These are phyloP conservation scores for Remersonia thermophila DNA, from an alignment of 2,329 filamentous ascomycete genomes.

Conservation along the genomic window DNA sequence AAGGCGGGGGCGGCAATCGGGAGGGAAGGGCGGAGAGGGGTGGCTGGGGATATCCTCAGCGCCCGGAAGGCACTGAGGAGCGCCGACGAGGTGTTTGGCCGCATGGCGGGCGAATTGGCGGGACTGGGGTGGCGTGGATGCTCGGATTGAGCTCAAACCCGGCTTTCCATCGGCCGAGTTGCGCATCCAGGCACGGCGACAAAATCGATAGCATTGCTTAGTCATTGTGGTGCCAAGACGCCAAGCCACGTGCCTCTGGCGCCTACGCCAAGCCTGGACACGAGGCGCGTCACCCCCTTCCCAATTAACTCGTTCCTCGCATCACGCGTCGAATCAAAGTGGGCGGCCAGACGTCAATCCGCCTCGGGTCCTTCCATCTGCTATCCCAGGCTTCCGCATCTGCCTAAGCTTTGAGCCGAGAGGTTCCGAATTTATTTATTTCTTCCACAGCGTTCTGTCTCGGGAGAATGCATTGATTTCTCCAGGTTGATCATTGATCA, in stretches of 20 bases:
- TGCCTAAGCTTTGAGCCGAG: constrained; percentile 5
- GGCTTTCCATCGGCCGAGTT: too few species aligned
- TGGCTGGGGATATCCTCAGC: constrained; percentile 32
- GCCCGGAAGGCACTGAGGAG: constrained; percentile 40
- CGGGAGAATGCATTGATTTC: too few species aligned
- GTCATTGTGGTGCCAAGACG: neutral
- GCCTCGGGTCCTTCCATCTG: too few species aligned
- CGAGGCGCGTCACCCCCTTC: constrained; percentile 12
- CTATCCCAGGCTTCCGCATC: constrained; percentile 13
- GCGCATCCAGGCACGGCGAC: constrained; percentile 1
- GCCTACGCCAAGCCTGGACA: neutral
- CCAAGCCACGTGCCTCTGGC: neutral
- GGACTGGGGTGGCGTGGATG: constrained; percentile 4
- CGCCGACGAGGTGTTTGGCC: constrained; percentile 28
- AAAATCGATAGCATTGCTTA: neutral
- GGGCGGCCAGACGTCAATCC: constrained; percentile 2
- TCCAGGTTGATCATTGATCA: too few species aligned
- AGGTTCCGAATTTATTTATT: too few species aligned
- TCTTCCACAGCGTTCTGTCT: too few species aligned
- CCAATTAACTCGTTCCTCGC: constrained; percentile 10
- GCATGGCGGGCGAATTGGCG: constrained; percentile 28
- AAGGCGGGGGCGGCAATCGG: constrained; percentile 13
- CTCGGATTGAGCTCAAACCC: neutral
- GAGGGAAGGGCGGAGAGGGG: constrained; percentile 27
- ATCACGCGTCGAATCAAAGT: constrained; percentile 5